Base-by-base conservation (phyloP, 2,329 filamentous ascomycete species). In the Colletotrichum sp. region DNA sequence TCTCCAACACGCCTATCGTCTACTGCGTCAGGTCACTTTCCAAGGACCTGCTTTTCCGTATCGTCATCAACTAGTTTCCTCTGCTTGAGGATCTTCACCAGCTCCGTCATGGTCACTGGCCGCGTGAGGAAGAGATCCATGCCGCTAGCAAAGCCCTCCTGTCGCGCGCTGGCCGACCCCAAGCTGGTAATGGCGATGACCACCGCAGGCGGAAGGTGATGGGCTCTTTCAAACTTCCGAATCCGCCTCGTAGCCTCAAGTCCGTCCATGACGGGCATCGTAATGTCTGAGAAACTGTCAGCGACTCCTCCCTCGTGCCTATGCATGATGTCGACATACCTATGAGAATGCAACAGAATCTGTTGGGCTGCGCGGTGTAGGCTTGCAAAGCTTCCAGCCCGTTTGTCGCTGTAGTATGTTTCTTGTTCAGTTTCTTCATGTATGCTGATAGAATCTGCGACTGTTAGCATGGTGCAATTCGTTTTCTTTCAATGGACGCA, bases 91-190 rank as follows among this genome's bases (percentile, higher is more conserved):
- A 78, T 78, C 30, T 68, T 68, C 30, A 76, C 69, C 28, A 86
- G 78, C 65, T 86, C 83, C 3, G 80, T 81, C 26, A 85, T 77
- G 14, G 83, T 79, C 9, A 89, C 86, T 3, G 87, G 87, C 78
- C 88, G 88, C 74, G 87, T 87, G 57, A 89, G 77, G 75, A 87
- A 88, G 2, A 87, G 75, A 78, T 89, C 86, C 57, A 88, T 83
- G 2, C 87, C 87, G 70, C 82, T 85, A 13, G 83, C 84, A 70
- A 86, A 86, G 0, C 87, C 87, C 72, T 89, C 87, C 76, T 87
- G 84, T 69, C 87, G 83, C 3, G 86, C 86, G 43, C 83, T 83
- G 0, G 83, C 81, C 68, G 85, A 86, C 0, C 85, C 87, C 7
- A 87, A 80, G 1, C 87, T 87, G 1, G 87, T 88, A 7, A 89